These are phyloP conservation scores for Fusarium marasasianum DNA, from an alignment of 2,329 filamentous ascomycete species.

Conservation along the genomic window DNA sequence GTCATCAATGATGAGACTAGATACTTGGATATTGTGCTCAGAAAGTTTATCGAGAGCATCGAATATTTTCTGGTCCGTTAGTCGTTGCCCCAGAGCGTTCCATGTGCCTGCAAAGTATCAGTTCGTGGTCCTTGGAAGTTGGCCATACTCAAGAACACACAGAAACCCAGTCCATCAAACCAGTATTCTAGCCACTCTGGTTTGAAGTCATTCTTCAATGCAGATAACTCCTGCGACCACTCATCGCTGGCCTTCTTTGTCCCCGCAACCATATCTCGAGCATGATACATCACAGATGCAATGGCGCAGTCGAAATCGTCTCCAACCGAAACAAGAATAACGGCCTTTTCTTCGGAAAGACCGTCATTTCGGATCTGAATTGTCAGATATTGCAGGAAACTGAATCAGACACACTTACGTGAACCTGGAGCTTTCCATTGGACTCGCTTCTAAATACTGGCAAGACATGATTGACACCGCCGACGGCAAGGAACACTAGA, in stretches of 20 bases:
- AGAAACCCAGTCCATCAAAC: constrained; percentile 94
- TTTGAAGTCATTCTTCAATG: constrained; percentile 59
- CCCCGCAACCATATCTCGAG: constrained; percentile 64
- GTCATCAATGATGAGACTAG: constrained; percentile 93
- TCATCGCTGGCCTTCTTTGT: constrained; percentile 56
- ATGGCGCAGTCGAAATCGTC: constrained; percentile 78
- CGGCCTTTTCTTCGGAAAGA: constrained; percentile 61
- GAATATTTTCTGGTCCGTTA: constrained; percentile 84
- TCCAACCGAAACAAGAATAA: constrained; percentile 76
- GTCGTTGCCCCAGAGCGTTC: constrained; percentile 87
- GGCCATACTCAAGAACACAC: constrained; percentile 54
- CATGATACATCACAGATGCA: constrained; percentile 86
- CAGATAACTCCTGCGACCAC: constrained; percentile 56
- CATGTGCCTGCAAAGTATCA: constrained; percentile 71
- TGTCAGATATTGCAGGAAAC: constrained; percentile 16
- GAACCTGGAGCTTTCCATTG: constrained; percentile 73
- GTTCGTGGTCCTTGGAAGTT: neutral
- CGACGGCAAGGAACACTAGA: constrained; percentile 81
- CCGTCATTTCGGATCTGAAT: constrained; percentile 73
- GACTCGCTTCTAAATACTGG: constrained; percentile 73
- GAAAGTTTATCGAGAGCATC: constrained; percentile 77
- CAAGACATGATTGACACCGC: constrained; percentile 75
- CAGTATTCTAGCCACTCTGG: constrained; percentile 82
- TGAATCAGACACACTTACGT: constrained; percentile 53
- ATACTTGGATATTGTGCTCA: constrained; percentile 77